A percentile compares a stretch with the other conserved stretches of the same genome.
These are phyloP conservation scores for Limnanthes douglasii DNA, from an alignment of 345 rosid species.

Conservation along the genomic window DNA sequence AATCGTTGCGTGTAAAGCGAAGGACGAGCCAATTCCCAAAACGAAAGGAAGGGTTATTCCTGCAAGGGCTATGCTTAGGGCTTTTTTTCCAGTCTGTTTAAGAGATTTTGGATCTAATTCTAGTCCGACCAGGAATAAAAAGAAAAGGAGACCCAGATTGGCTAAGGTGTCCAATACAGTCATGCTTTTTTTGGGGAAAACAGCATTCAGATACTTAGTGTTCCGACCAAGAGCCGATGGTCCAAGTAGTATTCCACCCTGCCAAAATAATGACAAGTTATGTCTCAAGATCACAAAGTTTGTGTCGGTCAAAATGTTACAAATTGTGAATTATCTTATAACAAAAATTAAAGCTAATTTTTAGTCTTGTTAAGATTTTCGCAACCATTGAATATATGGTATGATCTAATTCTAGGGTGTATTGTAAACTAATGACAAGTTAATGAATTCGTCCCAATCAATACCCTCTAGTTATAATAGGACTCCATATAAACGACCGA, in stretches of 20 bases:
- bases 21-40: constrained; percentile 51
- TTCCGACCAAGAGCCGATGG: constrained; percentile 71
- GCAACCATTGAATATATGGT: too few relatives aligned
- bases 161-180: constrained; percentile 73
- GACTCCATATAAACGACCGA: not conserved
- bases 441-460: too few relatives aligned
- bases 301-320: too few relatives aligned
- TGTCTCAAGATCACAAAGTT: too few relatives aligned
- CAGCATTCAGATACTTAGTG: constrained; percentile 23
- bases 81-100: constrained; percentile 43
- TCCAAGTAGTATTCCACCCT: constrained; percentile 83
- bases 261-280: constrained; percentile 1
- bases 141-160: constrained; percentile 62
- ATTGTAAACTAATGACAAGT: too few relatives aligned
- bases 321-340: too few relatives aligned
- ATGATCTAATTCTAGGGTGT: too few relatives aligned
- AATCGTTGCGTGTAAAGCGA: constrained; percentile 38
- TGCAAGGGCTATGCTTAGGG: constrained; percentile 40
- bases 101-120: constrained; percentile 54
- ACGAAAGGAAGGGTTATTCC: constrained; percentile 59
- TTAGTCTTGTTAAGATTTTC: too few relatives aligned
- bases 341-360: too few relatives aligned
- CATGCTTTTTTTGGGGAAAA: constrained; percentile 41
- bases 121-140: constrained; percentile 68
- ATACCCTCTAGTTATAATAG: too few relatives aligned